phyloP scores from a whole-genome alignment of 2,329 filamentous ascomycete species.

The Monosporascus sp. region DNA sequence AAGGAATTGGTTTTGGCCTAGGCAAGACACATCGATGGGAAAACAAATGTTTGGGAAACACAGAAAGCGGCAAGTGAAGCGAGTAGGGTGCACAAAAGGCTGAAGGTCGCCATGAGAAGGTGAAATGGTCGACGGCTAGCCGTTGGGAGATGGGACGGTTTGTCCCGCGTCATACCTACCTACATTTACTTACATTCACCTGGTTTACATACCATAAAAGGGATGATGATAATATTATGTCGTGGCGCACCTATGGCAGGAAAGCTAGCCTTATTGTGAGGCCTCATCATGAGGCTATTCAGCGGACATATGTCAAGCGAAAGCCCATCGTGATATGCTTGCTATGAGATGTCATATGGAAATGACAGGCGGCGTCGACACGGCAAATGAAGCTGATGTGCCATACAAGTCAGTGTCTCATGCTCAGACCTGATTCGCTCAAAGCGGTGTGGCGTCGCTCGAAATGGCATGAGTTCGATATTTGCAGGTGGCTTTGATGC shows the following conservation, averaged over 20 bases:
- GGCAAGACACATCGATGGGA: background rate
- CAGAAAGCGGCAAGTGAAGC: background rate
- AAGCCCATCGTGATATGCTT: background rate
- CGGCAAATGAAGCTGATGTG: background rate
- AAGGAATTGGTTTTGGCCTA: background rate
- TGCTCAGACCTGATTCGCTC: background rate
- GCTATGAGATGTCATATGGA: background rate
- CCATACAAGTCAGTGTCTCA: background rate
- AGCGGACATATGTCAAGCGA: background rate
- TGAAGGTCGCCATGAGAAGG: background rate
- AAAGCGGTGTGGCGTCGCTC: background rate
- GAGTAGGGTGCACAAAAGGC: background rate
- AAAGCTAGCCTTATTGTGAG: too few relatives aligned
- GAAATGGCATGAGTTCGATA: background rate
- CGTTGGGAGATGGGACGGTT: background rate
- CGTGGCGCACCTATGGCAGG: too few relatives aligned
- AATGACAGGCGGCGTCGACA: background rate
- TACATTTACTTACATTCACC: too few relatives aligned
- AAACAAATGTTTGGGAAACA: background rate
- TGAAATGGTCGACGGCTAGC: background rate
- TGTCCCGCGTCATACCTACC: background rate
- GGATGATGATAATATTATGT: background rate
- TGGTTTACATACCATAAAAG: background rate
- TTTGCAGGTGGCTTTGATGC: background rate
- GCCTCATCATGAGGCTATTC: too few relatives aligned